A percentile compares a stretch with the other conserved stretches of the same genome.
Conservation (phyloP, 139 green algal species). For the Chlorella sorokiniana region DNA sequence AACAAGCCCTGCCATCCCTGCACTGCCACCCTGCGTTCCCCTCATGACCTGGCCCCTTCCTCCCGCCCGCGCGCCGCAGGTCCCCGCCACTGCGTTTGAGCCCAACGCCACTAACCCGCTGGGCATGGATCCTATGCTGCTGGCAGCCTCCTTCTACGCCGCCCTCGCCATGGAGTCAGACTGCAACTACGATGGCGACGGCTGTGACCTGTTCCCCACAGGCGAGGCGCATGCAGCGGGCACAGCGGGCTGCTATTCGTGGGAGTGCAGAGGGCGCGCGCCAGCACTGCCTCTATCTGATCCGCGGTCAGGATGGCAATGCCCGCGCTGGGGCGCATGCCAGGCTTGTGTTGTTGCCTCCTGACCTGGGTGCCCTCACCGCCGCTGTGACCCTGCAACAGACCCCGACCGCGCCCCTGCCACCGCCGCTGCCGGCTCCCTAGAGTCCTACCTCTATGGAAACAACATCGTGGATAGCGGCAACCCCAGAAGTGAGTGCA, state of each 20-base stretch:
- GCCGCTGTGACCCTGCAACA: neutral
- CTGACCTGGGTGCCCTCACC: too few species aligned
- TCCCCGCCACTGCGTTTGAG: neutral
- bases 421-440: neutral
- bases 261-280: too few species aligned
- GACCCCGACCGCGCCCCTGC: neutral
- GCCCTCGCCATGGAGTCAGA: neutral
- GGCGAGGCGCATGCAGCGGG: neutral
- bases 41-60: neutral
- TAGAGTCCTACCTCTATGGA: conserved; percentile 24
- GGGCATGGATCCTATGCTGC: conserved; percentile 21
- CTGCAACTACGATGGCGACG: neutral
- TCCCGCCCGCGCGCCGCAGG: neutral
- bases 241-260: too few species aligned
- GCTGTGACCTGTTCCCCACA: neutral
- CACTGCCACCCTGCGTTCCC: neutral
- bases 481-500: neutral
- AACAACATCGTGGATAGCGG: conserved; percentile 26
- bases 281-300: too few species aligned
- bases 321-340: too few species aligned
- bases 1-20: too few species aligned
- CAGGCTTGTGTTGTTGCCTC: too few species aligned
- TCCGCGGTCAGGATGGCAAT: too few species aligned
- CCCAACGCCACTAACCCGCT: conserved; percentile 28
- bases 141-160: conserved; percentile 5